Evolutionary conservation across 2,329 filamentous ascomycete genomes (phyloP).

Genomic region (Diaporthe citriasiana): DNA sequence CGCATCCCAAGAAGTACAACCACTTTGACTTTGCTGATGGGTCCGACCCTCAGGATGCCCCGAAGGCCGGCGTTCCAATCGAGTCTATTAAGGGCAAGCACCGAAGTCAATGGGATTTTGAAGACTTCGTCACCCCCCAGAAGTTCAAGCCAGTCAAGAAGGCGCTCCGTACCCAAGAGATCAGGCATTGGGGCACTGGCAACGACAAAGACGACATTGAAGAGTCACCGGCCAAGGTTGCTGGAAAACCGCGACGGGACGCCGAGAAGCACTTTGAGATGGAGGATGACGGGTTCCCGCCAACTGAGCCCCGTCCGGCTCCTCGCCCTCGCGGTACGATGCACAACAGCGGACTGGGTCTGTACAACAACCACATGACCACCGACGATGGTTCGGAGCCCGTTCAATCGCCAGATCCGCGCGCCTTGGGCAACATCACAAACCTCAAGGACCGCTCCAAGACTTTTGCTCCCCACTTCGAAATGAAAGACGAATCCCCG

Average conservation of each 20-base stretch:
- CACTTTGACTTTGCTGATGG: conserved; percentile 88
- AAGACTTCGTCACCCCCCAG: conserved; percentile 87
- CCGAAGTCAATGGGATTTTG: conserved; percentile 85
- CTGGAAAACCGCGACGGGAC: conserved; percentile 80
- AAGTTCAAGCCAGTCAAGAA: conserved; percentile 76
- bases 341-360: conserved; percentile 76
- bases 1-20: conserved; percentile 83
- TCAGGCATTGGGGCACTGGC: conserved; percentile 78
- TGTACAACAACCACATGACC: conserved; percentile 85
- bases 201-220: conserved; percentile 74
- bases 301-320: conserved; percentile 61
- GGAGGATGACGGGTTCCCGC: conserved; percentile 77
- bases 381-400: conserved; percentile 65
- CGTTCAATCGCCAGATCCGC: conserved; percentile 53
- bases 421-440: conserved; percentile 75
- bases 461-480: conserved; percentile 84
- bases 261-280: conserved; percentile 88
- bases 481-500: conserved; percentile 78
- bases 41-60: conserved; percentile 64
- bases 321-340: conserved; percentile 66
- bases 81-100: conserved; percentile 72
- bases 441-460: conserved; percentile 81
- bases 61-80: conserved; percentile 57
- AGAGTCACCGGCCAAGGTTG: conserved; percentile 71
- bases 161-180: conserved; percentile 73